Evolutionary conservation across 2,329 filamentous ascomycete species (phyloP).

Genomic region (Alternaria arborescens): DNA sequence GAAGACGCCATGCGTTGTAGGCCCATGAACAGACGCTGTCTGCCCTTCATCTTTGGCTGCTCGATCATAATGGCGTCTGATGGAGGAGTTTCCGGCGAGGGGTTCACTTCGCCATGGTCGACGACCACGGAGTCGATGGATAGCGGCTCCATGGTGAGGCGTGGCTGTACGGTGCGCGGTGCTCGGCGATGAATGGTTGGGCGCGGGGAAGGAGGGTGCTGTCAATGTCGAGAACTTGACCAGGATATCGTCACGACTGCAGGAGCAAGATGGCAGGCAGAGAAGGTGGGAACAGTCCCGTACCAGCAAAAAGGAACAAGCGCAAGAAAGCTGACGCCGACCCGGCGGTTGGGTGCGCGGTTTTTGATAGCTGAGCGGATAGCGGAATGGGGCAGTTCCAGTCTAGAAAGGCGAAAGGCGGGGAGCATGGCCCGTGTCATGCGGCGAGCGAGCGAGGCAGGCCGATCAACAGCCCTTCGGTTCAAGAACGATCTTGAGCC

Average conservation of each 20-base stretch:
- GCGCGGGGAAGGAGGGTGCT: slow-evolving; percentile 21
- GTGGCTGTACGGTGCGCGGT: slow-evolving; percentile 11
- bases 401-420: slow-evolving; percentile 27
- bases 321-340: slow-evolving; percentile 19
- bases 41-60: slow-evolving; percentile 69
- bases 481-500: not conserved
- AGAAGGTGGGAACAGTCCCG: slow-evolving; percentile 6
- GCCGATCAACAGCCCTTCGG: slow-evolving; percentile 9
- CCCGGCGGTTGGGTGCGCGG: slow-evolving; percentile 37
- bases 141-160: slow-evolving; percentile 45
- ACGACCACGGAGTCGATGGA: slow-evolving; percentile 51
- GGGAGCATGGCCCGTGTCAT: slow-evolving; percentile 28
- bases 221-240: slow-evolving; percentile 7
- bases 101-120: slow-evolving; percentile 37
- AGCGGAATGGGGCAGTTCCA: slow-evolving; percentile 12
- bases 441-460: slow-evolving; percentile 17
- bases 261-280: slow-evolving; percentile 15
- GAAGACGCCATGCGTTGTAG: slow-evolving; percentile 85
- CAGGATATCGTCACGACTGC: slow-evolving; percentile 3
- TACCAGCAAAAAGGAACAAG: slow-evolving; percentile 13
- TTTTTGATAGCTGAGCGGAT: slow-evolving; percentile 29
- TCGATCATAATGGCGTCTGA: slow-evolving; percentile 43
- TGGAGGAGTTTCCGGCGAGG: slow-evolving; percentile 25
- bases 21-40: slow-evolving; percentile 74
- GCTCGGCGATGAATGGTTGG: slow-evolving; percentile 13